Evolutionary conservation across 371 early-diverging fungal species (phyloP).

Genomic region (Mortierella sp.): DNA sequence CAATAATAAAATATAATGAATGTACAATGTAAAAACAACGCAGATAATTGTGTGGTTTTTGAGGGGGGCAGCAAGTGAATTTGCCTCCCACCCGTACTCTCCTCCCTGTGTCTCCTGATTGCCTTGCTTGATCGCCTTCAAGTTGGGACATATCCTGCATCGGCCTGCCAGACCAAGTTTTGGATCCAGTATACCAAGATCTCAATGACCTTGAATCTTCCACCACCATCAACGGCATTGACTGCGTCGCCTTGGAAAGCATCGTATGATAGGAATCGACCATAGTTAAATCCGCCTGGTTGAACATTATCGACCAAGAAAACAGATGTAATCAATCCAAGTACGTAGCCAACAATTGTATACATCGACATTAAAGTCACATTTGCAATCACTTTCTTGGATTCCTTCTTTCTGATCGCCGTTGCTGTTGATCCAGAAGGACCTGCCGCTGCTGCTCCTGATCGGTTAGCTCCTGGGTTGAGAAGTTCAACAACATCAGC

Average conservation of each 20-base stretch:
- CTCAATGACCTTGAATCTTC: slow-evolving; percentile 47
- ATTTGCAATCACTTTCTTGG: slow-evolving; percentile 44
- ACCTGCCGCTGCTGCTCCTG: background rate
- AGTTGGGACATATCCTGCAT: slow-evolving; percentile 40
- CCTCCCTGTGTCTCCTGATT: background rate
- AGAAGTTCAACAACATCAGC: slow-evolving; percentile 29
- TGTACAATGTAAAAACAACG: background rate
- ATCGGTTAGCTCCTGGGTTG: slow-evolving; percentile 20
- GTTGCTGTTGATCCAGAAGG: slow-evolving; percentile 4
- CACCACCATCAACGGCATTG: slow-evolving; percentile 28
- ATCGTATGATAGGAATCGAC: slow-evolving; percentile 35
- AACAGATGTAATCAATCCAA: slow-evolving; percentile 50
- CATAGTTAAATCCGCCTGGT: slow-evolving; percentile 32
- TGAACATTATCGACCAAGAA: slow-evolving; percentile 50
- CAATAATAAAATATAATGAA: slow-evolving; percentile 3
- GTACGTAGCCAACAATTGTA: slow-evolving; percentile 48
- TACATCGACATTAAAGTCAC: slow-evolving; percentile 52
- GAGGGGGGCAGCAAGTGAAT: background rate
- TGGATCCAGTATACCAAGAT: slow-evolving; percentile 50
- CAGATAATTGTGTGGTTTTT: background rate
- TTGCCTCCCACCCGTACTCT: background rate
- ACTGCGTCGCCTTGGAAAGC: slow-evolving; percentile 37
- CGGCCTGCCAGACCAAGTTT: slow-evolving; percentile 53
- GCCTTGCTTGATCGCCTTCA: slow-evolving; percentile 2
- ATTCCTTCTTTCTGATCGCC: slow-evolving; percentile 28